A percentile compares a stretch with the other conserved stretches of the same genome.
Evolutionary conservation across 768 basidiomycete species (phyloP).

Genomic region (Mycena crocata): DNA sequence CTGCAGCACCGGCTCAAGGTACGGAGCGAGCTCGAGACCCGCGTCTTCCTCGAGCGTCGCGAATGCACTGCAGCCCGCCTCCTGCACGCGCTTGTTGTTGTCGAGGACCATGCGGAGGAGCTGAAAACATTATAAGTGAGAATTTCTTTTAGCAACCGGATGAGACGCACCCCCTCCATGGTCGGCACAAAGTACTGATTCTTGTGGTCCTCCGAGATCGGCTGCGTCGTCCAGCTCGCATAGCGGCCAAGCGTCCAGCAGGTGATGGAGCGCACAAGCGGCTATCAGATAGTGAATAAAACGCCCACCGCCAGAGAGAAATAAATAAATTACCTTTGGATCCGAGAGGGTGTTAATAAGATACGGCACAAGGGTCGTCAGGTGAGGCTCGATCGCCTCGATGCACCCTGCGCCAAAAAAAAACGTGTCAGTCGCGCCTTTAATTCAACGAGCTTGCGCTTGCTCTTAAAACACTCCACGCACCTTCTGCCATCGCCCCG

Average conservation of each 20-base stretch:
- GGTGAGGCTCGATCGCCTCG: conserved; percentile 93
- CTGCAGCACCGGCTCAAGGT: conserved; percentile 92
- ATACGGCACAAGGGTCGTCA: conserved; percentile 94
- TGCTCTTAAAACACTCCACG: too few relatives aligned
- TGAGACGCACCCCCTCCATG: conserved; percentile 87
- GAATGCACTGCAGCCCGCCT: conserved; percentile 98
- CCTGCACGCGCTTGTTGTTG: conserved; percentile 98
- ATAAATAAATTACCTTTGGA: conserved; percentile 74
- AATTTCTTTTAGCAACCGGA: neutral
- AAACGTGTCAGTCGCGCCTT: conserved; percentile 17
- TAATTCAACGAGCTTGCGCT: too few relatives aligned
- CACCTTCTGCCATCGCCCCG: conserved; percentile 98
- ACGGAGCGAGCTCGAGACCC: conserved; percentile 88
- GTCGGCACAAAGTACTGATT: conserved; percentile 94
- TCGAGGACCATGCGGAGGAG: conserved; percentile 97
- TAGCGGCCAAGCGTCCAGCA: conserved; percentile 99
- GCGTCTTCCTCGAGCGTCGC: conserved; percentile 99
- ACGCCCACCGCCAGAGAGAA: too few relatives aligned
- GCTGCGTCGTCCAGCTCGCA: conserved; percentile 96
- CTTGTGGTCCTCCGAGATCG: conserved; percentile 87
- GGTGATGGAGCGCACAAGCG: conserved; percentile 96
- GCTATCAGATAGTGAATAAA: conserved; percentile 42
- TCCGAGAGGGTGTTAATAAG: conserved; percentile 91
- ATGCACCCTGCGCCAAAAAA: conserved; percentile 80
- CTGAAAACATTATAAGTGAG: too few relatives aligned